Base-by-base conservation (phyloP, 140 eudicot species). In the Ambrosia hybrid region DNA sequence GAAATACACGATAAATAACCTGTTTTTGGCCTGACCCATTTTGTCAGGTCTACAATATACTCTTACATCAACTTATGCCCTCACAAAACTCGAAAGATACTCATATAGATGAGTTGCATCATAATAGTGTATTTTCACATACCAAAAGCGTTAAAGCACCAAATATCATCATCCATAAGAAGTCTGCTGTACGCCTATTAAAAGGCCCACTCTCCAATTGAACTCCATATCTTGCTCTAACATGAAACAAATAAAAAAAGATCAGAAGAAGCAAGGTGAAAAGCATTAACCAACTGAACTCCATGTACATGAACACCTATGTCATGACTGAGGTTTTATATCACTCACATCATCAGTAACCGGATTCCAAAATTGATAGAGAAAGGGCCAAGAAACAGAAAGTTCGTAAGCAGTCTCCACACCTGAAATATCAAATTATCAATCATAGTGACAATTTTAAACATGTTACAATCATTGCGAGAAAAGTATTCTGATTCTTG, bases 211-310 rank as follows among this genome's bases (percentile, higher is more conserved):
- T 71, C 30, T 71, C 75, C 57, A 71, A 41, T 6, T 71, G 75
- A 71, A 71, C 75, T 16, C 75, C 67, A 57, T 71, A 71, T 71
- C 75, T 57, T 39, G 75, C 75, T 71, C 75, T 71, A 71, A 71
- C 13, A 41, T 9, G 26, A 41, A 56, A 41, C 67, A 57, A 57
- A 15, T 2, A 2, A 37, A 53, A 11, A 7, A 14, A 12, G 5
- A 39, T 30, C 14, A 10, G 66, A 70, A 10, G 56, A 70, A 53
- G 52, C 7, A 26, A 65, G 8, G 37, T 36, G 1, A 13, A 30
- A 69, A 14, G 48, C 73, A 30, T 34, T 53, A 34, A 48, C 46
- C 64, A 53, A 34, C 4, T 37, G 15, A 51, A 62, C 10, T 4
- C 15, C 3, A 37, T 38, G 34, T 53, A 51, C 73, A 68, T 26